These are phyloP conservation scores for Talaromyces sp. DNA, from an alignment of 2,329 filamentous ascomycete species.

Conservation along the genomic window DNA sequence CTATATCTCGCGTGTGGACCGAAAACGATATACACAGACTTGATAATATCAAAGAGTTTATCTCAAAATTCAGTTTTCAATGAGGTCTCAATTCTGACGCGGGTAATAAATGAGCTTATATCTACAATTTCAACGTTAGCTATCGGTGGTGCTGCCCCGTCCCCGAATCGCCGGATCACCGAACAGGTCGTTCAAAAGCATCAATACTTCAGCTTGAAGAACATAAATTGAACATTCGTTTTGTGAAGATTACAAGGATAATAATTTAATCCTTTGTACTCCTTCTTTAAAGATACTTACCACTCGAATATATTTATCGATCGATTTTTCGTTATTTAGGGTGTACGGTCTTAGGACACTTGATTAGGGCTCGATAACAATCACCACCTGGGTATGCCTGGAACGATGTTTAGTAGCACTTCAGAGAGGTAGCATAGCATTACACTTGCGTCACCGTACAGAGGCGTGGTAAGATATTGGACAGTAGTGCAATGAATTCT, in stretches of 20 bases:
- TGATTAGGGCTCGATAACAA: neutral
- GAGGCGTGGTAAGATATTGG: neutral
- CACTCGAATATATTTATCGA: neutral
- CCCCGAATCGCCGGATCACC: constrained; percentile 16
- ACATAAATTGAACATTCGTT: neutral
- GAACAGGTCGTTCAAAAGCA: neutral
- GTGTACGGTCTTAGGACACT: neutral
- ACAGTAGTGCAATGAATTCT: neutral
- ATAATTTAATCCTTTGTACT: neutral
- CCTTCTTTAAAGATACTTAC: neutral
- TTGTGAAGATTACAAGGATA: neutral
- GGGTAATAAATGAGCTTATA: no score
- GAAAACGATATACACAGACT: neutral
- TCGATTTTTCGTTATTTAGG: neutral
- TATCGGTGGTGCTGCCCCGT: constrained; percentile 2
- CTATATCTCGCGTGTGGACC: neutral
- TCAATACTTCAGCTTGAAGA: neutral
- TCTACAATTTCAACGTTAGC: neutral
- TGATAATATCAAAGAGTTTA: neutral
- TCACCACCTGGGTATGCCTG: neutral
- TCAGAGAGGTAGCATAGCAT: no score
- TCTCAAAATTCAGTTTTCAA: neutral
- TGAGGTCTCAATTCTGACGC: neutral
- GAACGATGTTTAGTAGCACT: no score
- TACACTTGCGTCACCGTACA: no score